Evolutionary conservation across 345 rosid species (phyloP).

Genomic region (Combretum micranthum): DNA sequence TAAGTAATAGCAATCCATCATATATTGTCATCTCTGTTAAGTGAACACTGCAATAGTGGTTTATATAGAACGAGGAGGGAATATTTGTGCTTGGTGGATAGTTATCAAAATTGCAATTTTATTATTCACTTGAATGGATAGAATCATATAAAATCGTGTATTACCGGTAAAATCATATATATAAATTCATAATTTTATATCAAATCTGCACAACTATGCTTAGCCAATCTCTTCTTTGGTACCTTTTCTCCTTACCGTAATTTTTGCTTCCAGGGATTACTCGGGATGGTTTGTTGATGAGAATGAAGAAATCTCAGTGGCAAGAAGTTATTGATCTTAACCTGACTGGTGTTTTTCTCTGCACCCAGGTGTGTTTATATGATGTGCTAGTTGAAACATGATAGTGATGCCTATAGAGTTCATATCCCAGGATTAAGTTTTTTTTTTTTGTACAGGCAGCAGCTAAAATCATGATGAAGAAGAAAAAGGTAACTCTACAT

Average conservation of each 20-base stretch:
- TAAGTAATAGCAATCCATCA: no score
- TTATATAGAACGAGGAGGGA: no score
- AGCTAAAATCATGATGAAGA: slow-evolving; percentile 90
- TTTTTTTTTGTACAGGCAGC: slow-evolving; percentile 68
- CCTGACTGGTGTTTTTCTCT: slow-evolving; percentile 92
- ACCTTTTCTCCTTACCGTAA: slow-evolving; percentile 11
- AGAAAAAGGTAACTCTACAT: slow-evolving; percentile 49
- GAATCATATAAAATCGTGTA: no score
- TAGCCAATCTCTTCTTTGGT: no score
- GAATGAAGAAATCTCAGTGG: slow-evolving; percentile 94
- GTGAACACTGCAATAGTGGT: no score
- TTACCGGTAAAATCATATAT: no score
- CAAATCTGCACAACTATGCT: no score
- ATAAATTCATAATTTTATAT: no score
- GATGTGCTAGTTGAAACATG: slow-evolving; percentile 7
- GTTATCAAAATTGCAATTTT: no score
- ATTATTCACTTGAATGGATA: no score
- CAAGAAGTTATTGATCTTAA: slow-evolving; percentile 90
- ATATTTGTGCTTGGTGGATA: no score
- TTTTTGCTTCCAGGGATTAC: slow-evolving; percentile 64
- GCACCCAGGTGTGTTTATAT: slow-evolving; percentile 65
- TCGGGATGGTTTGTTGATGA: slow-evolving; percentile 75
- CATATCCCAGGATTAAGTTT: slow-evolving; percentile 10
- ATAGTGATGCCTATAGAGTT: slow-evolving; percentile 7
- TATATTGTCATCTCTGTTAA: no score